These are phyloP conservation scores for Epichloe glyceriae DNA, from an alignment of 2,329 filamentous ascomycete genomes.

Conservation along the genomic window DNA sequence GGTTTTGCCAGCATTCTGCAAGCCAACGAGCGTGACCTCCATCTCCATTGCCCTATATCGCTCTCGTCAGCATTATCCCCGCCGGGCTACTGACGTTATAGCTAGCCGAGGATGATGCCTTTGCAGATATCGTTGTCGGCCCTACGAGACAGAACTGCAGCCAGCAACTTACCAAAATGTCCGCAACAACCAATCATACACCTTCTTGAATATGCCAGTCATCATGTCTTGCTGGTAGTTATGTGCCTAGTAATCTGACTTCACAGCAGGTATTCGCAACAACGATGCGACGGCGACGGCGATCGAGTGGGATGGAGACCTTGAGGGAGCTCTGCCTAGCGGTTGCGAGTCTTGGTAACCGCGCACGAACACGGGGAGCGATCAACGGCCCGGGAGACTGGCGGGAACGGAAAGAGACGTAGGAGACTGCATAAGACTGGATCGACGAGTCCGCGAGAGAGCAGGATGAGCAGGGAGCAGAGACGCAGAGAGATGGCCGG, in stretches of 20 bases:
- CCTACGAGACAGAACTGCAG: background rate
- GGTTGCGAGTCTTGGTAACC: background rate
- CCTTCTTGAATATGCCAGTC: conserved; percentile 81
- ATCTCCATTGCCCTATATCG: conserved; percentile 82
- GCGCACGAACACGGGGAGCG: background rate
- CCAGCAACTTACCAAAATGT: conserved; percentile 71
- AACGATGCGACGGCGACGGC: background rate
- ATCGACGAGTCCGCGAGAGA: background rate
- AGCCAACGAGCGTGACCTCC: conserved; percentile 97
- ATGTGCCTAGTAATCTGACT: background rate
- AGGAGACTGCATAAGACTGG: background rate
- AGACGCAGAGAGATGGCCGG: background rate
- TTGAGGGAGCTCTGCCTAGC: background rate
- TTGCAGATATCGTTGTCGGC: background rate
- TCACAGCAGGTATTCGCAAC: background rate
- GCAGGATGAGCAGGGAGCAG: background rate
- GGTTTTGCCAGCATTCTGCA: conserved; percentile 97
- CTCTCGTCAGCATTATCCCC: conserved; percentile 9
- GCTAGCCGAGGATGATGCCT: background rate
- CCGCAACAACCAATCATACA: conserved; percentile 97
- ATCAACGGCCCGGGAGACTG: background rate
- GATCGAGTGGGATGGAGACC: background rate
- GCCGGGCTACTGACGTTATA: conserved; percentile 1
- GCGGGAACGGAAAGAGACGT: background rate
- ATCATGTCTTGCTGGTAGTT: conserved; percentile 34